Percentiles rank a stretch among this genome's conserved stretches.
Evolutionary conservation across 1,284 basidiomycete species (phyloP).

Genomic region (Ganoderma leucocontextum): DNA sequence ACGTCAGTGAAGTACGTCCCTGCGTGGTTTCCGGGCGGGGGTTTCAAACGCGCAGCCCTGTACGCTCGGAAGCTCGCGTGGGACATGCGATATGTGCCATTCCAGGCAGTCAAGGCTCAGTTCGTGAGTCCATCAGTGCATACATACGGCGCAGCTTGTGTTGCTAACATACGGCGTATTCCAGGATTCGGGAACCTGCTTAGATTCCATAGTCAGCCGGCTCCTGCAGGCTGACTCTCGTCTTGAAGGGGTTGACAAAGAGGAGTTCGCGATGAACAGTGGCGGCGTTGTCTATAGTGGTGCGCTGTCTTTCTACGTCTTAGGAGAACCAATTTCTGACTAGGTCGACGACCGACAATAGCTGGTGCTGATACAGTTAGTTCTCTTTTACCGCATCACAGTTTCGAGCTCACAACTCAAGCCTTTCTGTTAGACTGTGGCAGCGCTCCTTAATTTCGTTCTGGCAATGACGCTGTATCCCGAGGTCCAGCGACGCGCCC

Average conservation of each 20-base stretch:
- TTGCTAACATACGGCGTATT: neutral
- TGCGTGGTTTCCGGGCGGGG: conserved; percentile 29
- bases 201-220: conserved; percentile 14
- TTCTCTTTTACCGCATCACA: neutral
- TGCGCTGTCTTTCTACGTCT: neutral
- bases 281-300: conserved; percentile 25
- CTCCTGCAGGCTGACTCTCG: conserved; percentile 9
- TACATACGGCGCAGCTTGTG: too few relatives aligned
- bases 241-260: neutral
- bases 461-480: conserved; percentile 52
- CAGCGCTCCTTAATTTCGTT: conserved; percentile 50
- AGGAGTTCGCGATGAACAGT: conserved; percentile 23
- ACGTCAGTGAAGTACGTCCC: conserved; percentile 29
- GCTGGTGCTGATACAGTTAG: conserved; percentile 23
- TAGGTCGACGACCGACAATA: neutral
- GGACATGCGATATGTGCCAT: conserved; percentile 20
- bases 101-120: conserved; percentile 8
- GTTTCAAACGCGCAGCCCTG: conserved; percentile 21
- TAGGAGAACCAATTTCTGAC: neutral
- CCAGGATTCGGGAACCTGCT: conserved; percentile 5
- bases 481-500: conserved; percentile 47
- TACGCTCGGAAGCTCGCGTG: neutral
- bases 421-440: conserved; percentile 47
- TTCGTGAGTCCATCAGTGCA: neutral
- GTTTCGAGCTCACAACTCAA: neutral